These are phyloP conservation scores for Candida schatavii DNA, from an alignment of 805 yeast species.

Conservation along the genomic window DNA sequence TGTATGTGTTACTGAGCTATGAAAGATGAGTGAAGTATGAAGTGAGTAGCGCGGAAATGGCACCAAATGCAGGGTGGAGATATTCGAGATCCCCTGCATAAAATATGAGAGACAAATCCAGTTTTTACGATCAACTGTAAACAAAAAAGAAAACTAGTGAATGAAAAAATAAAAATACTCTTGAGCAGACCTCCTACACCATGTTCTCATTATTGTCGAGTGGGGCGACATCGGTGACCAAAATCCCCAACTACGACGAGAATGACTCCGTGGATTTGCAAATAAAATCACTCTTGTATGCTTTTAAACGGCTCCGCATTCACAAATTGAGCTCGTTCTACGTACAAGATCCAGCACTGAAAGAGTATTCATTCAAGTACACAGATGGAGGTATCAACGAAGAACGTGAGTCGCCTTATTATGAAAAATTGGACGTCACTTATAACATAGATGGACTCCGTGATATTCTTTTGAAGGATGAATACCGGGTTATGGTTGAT, in stretches of 20 bases:
- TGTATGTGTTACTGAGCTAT: slow-evolving; percentile 14
- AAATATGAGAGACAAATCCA: no score
- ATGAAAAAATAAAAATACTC: no score
- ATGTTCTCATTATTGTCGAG: slow-evolving; percentile 1
- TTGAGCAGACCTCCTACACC: no score
- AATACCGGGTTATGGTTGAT: slow-evolving; percentile 64
- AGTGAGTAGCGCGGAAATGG: no score
- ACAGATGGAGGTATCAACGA: slow-evolving; percentile 5
- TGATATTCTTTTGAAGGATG: slow-evolving; percentile 45
- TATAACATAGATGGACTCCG: slow-evolving; percentile 51
- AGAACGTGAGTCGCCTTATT: slow-evolving; percentile 2
- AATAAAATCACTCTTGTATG: slow-evolving; percentile 55
- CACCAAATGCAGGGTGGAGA: no score
- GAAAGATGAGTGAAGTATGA: no score
- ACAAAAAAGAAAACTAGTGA: no score
- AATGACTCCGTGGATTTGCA: slow-evolving; percentile 60
- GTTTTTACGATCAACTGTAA: no score
- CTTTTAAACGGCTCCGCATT: slow-evolving; percentile 51
- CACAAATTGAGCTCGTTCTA: slow-evolving; percentile 43
- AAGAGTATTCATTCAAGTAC: slow-evolving; percentile 15
- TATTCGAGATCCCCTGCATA: no score
- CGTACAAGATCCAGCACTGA: slow-evolving; percentile 13
- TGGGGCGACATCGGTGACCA: slow-evolving; percentile 1
- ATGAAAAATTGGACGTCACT: slow-evolving; percentile 48
- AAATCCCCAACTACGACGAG: slow-evolving; percentile 1